Base-by-base conservation (phyloP, 116 monocot species). In the Cymodocea nodosa region DNA sequence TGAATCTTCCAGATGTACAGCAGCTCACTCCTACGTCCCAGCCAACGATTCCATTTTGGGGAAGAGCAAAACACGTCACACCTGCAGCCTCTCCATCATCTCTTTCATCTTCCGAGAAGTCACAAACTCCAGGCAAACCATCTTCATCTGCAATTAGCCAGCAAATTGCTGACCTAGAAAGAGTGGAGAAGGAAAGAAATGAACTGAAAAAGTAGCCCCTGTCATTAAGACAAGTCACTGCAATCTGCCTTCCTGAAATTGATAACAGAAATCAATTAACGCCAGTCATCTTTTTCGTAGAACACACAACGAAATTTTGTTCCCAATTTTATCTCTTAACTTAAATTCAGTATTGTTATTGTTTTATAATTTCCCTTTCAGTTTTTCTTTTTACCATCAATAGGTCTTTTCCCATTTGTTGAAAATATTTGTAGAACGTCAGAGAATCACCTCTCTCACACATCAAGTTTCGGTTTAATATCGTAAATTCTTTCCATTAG, bases 141-240 rank as follows among this genome's bases (percentile, higher is more conserved):
- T 77, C 86, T 61, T 84, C 89, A 36, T 78, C 80, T 52, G 74
- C 73, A 19, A 81, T 93, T 54, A 94, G 75, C 68, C 84, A 89
- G 55, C 73, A 48, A 22, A 49, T 65, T 5, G 18, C 15, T 18
- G 79, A 75, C 52, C 77, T 89, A n/a, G 89, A 94, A 76, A 89
- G 82, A 63, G 58, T 66, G 6, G 89, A 84, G 14, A 94, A 84
- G 51, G 74, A 68, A 11, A 71, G 82, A 70, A 76, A 61, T 24
- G 80, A 83, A 52, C 40, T 63, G 0, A 89, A 79, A 65, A 86
- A 74, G 70, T 86, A 78, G 69, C 80, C 15, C 14, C 13, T 34
- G 22, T 1, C 25, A 18, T 63, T 44, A 6, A 44, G 12, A n/a
- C n/a, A 6, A 40, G 35, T 30, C 63, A 63, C 18, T 35, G 23